Base-by-base conservation (phyloP, 805 yeast species). In the Brettanomyces sp. region DNA sequence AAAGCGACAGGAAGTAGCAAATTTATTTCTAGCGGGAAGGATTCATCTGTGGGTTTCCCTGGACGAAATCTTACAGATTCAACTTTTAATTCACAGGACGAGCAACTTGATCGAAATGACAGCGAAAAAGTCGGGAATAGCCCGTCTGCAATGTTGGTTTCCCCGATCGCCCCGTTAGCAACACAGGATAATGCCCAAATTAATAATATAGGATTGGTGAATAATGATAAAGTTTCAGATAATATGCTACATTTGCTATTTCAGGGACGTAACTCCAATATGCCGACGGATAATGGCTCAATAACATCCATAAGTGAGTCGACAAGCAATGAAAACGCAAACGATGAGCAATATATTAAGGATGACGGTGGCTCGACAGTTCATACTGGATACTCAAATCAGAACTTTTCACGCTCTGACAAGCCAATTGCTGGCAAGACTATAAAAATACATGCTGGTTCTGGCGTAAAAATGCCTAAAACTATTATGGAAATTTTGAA, bases 181-280 rank as follows among this genome's bases (percentile, higher is more conserved):
- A 9, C 32, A 28, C 32, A 28, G 32, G 32, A 28, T 7, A 28
- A 9, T 9, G 32, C 32, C 9, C 32, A 28, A 28, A 28, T 28
- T 9, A 28, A 28, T 28, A 9, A 28, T 6, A 28, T 9, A 28
- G 32, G 32, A 8, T 18, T 18, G 37, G 13, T 35, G 14, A 35
- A 32, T 28, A n/a, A 30, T 23, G 63, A 61, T 14, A 36, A 52
- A 4, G 62, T 62, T 13, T 72, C 69, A 35, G 72, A 69, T 47
- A 74, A 75, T 43, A 68, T 77, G 64, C 60, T 77, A 47, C 77
- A 74, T 51, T 57, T 76, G 47, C 67, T 77, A 40, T 77, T 77
- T 50, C 82, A 77, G 55, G 68, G 75, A 46, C 65, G 73, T 50
- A 56, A 61, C 39, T 49, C 48, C 33, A 24, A 32, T n/a, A 36